Evolutionary conservation across 2,329 filamentous ascomycete genomes (phyloP).

Genomic region (Leptographium radiaticola): DNA sequence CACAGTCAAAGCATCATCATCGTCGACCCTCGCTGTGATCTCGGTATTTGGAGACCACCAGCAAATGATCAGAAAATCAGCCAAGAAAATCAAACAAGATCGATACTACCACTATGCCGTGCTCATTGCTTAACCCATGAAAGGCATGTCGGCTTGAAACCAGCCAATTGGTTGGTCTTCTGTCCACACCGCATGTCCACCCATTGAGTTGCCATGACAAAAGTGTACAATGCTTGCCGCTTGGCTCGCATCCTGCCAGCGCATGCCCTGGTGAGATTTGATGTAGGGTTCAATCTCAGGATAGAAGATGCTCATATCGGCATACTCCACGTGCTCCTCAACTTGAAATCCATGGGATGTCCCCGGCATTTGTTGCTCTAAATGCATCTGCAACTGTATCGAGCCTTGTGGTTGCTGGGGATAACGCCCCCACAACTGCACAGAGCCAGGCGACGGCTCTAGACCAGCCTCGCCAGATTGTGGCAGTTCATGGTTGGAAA

Average conservation of each 20-base stretch:
- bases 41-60: no score
- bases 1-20: no score
- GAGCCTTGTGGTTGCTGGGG: constrained; percentile 1
- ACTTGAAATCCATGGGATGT: background rate
- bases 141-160: background rate
- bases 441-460: background rate
- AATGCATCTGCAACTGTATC: constrained; percentile 2
- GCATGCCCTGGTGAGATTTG: constrained; percentile 13
- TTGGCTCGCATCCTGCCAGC: constrained; percentile 14
- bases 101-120: background rate
- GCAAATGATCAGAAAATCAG: no score
- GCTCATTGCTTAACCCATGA: background rate
- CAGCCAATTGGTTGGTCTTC: background rate
- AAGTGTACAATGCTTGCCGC: constrained; percentile 16
- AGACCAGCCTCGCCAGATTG: background rate
- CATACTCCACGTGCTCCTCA: background rate
- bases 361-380: background rate
- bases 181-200: background rate
- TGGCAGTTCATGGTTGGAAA: background rate
- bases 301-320: constrained; percentile 8
- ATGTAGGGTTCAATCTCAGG: constrained; percentile 12
- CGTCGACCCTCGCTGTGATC: no score
- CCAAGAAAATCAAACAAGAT: no score
- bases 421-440: constrained; percentile 6
- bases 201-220: constrained; percentile 12